These are phyloP conservation scores for Tephrocybe sp. DNA, from an alignment of 768 basidiomycete genomes.

Conservation along the genomic window DNA sequence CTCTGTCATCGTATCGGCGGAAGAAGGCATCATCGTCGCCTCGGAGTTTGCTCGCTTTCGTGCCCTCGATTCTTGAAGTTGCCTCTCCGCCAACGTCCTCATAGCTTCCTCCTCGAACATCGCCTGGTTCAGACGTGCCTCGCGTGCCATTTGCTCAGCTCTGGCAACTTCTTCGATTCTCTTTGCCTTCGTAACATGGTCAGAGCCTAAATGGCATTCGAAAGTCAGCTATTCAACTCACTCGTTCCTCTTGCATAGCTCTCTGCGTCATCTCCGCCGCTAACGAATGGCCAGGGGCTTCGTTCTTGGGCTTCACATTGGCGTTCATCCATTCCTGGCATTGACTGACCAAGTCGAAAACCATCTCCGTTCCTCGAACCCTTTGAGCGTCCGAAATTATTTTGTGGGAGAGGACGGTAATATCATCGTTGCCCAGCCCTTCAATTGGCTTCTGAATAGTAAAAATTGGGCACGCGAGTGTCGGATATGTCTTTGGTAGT, in stretches of 20 bases:
- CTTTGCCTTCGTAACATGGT: constrained; percentile 40
- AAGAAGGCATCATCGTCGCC: constrained; percentile 59
- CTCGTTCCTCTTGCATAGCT: constrained; percentile 66
- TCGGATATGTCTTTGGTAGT: constrained; percentile 83
- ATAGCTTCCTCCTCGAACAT: constrained; percentile 67
- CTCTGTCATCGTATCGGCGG: constrained; percentile 54
- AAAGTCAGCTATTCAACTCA: constrained; percentile 25
- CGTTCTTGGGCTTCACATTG: constrained; percentile 53
- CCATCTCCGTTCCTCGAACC: constrained; percentile 68
- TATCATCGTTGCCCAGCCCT: constrained; percentile 57
- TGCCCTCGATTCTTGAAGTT: constrained; percentile 40
- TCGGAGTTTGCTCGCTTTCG: constrained; percentile 69
- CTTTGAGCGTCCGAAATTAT: constrained; percentile 68
- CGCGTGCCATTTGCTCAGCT: constrained; percentile 48
- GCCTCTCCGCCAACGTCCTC: constrained; percentile 43
- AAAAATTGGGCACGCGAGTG: constrained; percentile 64
- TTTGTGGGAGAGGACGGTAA: constrained; percentile 51
- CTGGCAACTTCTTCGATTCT: constrained; percentile 55
- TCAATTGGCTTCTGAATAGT: constrained; percentile 61
- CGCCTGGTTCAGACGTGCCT: constrained; percentile 59
- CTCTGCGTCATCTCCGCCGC: constrained; percentile 78
- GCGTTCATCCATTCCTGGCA: constrained; percentile 69
- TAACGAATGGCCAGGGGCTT: constrained; percentile 60
- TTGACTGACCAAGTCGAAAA: constrained; percentile 73
- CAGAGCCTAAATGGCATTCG: not conserved